Evolutionary conservation across 225 moss, liverwort and hornwort genomes (phyloP).

Genomic region (Marchantia polymorpha): DNA sequence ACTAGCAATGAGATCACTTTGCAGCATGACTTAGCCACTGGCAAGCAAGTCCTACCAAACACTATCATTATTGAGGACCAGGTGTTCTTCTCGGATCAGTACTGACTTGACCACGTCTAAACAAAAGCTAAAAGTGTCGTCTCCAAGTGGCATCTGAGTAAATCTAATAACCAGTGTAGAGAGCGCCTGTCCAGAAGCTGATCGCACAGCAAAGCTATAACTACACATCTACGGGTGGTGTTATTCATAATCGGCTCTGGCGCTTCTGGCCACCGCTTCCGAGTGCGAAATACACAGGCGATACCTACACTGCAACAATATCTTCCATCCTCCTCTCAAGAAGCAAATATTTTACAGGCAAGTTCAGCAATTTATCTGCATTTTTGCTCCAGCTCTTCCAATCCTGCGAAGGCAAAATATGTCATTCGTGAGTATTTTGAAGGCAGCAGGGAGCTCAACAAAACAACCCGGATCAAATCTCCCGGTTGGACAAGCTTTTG

Average conservation of each 20-base stretch:
- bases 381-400: slow-evolving; percentile 28
- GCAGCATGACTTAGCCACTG: slow-evolving; percentile 2
- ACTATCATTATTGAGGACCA: slow-evolving; percentile 5
- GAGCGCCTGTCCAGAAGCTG: slow-evolving; percentile 8
- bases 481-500: background rate
- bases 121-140: slow-evolving; percentile 5
- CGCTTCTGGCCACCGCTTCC: slow-evolving; percentile 7
- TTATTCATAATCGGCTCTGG: slow-evolving; percentile 16
- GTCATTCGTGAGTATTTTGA: background rate
- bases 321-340: slow-evolving; percentile 26
- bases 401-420: slow-evolving; percentile 4
- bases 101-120: slow-evolving; percentile 8
- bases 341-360: slow-evolving; percentile 23
- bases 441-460: background rate
- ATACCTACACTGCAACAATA: slow-evolving; percentile 18
- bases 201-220: slow-evolving; percentile 14
- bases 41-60: slow-evolving; percentile 11
- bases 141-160: slow-evolving; percentile 22
- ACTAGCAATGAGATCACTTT: background rate
- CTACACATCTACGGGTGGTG: slow-evolving; percentile 17
- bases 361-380: slow-evolving; percentile 17
- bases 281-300: slow-evolving; percentile 1
- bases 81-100: background rate
- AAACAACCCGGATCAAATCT: background rate
- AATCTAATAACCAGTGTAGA: slow-evolving; percentile 11